phyloP scores from a whole-genome alignment of 306 rosid species.

The Lathyrus aphaca region DNA sequence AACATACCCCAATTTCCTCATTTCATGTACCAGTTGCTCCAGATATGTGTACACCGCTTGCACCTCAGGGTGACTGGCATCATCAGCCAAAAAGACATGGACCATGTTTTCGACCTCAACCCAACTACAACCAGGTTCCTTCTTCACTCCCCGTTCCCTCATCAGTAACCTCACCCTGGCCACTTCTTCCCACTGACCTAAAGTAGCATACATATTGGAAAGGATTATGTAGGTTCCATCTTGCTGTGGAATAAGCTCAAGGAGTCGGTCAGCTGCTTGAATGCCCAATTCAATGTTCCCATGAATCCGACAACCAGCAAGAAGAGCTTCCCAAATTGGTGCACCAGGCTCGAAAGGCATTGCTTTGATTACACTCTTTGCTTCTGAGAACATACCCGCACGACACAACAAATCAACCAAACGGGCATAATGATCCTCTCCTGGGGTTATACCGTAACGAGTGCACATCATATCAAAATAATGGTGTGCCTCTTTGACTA shows the following conservation, averaged over 20 bases:
- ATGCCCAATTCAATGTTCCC: slow-evolving; percentile 56
- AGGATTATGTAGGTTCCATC: slow-evolving; percentile 56
- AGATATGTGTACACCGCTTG: slow-evolving; percentile 53
- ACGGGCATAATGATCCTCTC: slow-evolving; percentile 61
- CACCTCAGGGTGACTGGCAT: slow-evolving; percentile 57
- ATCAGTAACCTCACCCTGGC: slow-evolving; percentile 53
- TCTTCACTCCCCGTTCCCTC: slow-evolving; percentile 58
- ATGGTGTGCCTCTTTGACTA: slow-evolving; percentile 50
- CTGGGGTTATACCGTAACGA: slow-evolving; percentile 48
- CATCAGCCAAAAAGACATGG: slow-evolving; percentile 61
- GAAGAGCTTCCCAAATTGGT: slow-evolving; percentile 60
- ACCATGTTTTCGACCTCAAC: slow-evolving; percentile 56
- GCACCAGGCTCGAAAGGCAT: slow-evolving; percentile 56
- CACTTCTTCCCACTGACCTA: slow-evolving; percentile 58
- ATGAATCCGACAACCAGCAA: slow-evolving; percentile 57
- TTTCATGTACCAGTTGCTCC: slow-evolving; percentile 49
- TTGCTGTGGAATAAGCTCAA: slow-evolving; percentile 49
- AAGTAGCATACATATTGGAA: slow-evolving; percentile 58
- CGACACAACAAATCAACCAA: slow-evolving; percentile 57
- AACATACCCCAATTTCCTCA: slow-evolving; percentile 55
- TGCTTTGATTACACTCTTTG: slow-evolving; percentile 47
- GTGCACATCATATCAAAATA: slow-evolving; percentile 51
- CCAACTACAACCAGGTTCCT: slow-evolving; percentile 69
- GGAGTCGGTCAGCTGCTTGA: slow-evolving; percentile 50
- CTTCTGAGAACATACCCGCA: slow-evolving; percentile 55